Evolutionary conservation across 2,329 filamentous ascomycete genomes (phyloP), one percentile per base, ranked within the genome.

Genomic region (Trichoderma endophyticum): DNA sequence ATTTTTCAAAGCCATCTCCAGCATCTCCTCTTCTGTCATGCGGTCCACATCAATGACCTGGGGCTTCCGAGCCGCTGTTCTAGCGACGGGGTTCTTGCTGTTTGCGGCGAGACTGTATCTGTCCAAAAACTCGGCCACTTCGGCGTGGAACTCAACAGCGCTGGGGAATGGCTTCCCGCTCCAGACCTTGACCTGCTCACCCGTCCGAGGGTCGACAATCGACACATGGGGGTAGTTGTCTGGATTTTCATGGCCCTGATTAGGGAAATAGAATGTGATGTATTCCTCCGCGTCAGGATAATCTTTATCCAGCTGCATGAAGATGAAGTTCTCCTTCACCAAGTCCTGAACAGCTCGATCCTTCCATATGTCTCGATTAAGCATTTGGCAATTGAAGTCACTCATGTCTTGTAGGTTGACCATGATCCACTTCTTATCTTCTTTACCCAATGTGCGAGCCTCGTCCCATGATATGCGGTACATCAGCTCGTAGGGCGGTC

Each of bases 361-460:
- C 82, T 98, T 98, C 96, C 96, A 99, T 69, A 98, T 90, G 80
- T 99, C 96, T 59, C 96, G 89, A 79, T 99, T 99, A 21, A 99
- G 85, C 3, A 93, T 88, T 80, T 99, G 96, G 81, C 96, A 99
- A 81, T 96, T 93, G 81, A 99, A 99, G 77, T 97, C 91, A 43
- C 93, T 93, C 75, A 93, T 90, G 79, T 99, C 95, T 82, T 99
- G 96, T 18, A 99, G 90, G 80, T 99, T 98, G 74, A 98, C 94
- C 76, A 99, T 82, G 62, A 99, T 88, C 96, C 96, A 99, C 81
- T 97, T 98, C 84, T 94, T 91, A 32, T 91, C 87, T 60, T 94
- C 92, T 80, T 96, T 97, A 73, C 95, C 96, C 76, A 94, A 87
- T 18, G 95, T 89, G 69, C 96, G 90, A 15, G 94, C 96, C 72